A percentile compares a stretch with the other conserved stretches of the same genome.
Evolutionary conservation across 2,329 filamentous ascomycete species (phyloP).

Genomic region (Fusarium zealandicum): DNA sequence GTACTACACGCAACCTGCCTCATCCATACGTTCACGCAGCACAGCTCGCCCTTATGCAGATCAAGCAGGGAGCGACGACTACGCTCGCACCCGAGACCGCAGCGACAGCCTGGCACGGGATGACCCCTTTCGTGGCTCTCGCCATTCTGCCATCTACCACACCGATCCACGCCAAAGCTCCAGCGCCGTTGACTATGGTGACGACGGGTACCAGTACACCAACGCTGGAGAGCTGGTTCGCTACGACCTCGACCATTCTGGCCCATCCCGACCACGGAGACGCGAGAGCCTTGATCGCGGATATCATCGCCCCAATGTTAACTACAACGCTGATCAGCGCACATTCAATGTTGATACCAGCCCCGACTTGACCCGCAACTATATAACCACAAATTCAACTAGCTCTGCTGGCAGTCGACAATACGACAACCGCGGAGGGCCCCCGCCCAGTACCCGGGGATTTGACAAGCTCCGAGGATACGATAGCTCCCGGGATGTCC

Average conservation of each 20-base stretch:
- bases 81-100: slow-evolving; percentile 57
- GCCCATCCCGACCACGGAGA: slow-evolving; percentile 50
- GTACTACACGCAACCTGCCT: slow-evolving; percentile 65
- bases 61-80: slow-evolving; percentile 60
- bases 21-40: slow-evolving; percentile 61
- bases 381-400: slow-evolving; percentile 44
- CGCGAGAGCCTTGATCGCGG: slow-evolving; percentile 64
- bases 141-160: slow-evolving; percentile 56
- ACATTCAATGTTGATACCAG: slow-evolving; percentile 57
- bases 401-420: slow-evolving; percentile 39
- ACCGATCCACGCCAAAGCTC: slow-evolving; percentile 53
- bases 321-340: slow-evolving; percentile 55
- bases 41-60: slow-evolving; percentile 57
- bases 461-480: slow-evolving; percentile 70
- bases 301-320: slow-evolving; percentile 64
- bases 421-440: slow-evolving; percentile 56
- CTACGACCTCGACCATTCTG: slow-evolving; percentile 65
- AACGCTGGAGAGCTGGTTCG: slow-evolving; percentile 67
- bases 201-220: slow-evolving; percentile 69
- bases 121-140: slow-evolving; percentile 57
- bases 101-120: slow-evolving; percentile 53
- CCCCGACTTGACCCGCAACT: slow-evolving; percentile 53
- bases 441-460: slow-evolving; percentile 73
- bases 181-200: slow-evolving; percentile 60
- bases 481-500: slow-evolving; percentile 56